Evolutionary conservation across 257 asterid species (phyloP), one percentile per base, ranked within the genome.

Genomic region (Hygrophila difformis): DNA sequence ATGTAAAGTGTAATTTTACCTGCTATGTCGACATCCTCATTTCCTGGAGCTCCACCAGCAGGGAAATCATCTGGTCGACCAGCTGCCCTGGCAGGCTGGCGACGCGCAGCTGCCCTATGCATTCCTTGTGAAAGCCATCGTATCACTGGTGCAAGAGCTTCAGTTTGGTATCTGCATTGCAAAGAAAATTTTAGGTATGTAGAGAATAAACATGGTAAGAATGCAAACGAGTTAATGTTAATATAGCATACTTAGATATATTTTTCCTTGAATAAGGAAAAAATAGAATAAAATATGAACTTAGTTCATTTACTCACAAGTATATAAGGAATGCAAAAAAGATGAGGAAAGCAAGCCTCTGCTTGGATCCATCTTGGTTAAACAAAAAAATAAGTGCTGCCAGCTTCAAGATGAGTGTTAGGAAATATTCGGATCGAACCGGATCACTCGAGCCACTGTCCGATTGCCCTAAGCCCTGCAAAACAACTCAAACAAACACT

Each of bases 51-150:
- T 44, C 69, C 97, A 39, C 62, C 86, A 18, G 63, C 87, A 35
- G 76, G 70, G 51, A 51, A 40, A 70, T 73, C 75, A 29, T 73
- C 97, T 44, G 79, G 78, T 66, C 84, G 59, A 26, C 17, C 77
- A 29, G 74, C 80, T 57, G 88, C 74, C 66, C 87, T 71, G 18
- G 85, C 93, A 53, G 78, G 85, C 56, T 64, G 78, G 7, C 76
- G 93, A 40, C 94, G 97, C 41, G 84, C 84, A 74, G 88, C 94
- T 8, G 86, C 91, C 68, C 93, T 69, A 50, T 69, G 85, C 97
- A 88, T 88, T 53, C 97, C 95, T 71, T 81, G 97, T 44, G 97
- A 78, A 63, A 88, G 95, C 97, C 95, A 88, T 59, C 86, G 69
- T 54, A 84, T 52, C 16, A 88, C 78, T 21, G 97, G 97, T 34